Evolutionary conservation across 2,329 filamentous ascomycete genomes (phyloP).

Genomic region (Tympanopsis confertula): DNA sequence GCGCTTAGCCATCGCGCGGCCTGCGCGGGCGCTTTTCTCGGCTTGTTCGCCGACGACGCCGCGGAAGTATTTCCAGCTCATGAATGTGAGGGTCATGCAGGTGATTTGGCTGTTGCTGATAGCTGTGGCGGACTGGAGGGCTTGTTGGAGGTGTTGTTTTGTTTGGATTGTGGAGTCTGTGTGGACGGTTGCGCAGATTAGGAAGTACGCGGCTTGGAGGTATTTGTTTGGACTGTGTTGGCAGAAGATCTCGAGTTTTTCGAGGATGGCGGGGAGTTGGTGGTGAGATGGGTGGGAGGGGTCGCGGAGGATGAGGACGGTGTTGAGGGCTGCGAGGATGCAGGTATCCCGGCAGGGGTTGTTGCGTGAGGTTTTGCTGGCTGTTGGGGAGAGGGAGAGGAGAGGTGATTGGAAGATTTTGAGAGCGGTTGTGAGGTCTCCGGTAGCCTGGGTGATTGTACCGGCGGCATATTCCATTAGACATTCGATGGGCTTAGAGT

Average conservation of each 20-base stretch:
- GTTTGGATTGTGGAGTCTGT: slow-evolving; percentile 41
- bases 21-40: slow-evolving; percentile 34
- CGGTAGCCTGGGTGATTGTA: slow-evolving; percentile 43
- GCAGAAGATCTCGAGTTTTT: slow-evolving; percentile 35
- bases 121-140: slow-evolving; percentile 38
- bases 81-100: slow-evolving; percentile 46
- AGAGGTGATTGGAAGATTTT: slow-evolving; percentile 31
- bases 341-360: slow-evolving; percentile 18
- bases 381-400: slow-evolving; percentile 25
- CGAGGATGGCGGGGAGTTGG: slow-evolving; percentile 26
- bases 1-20: slow-evolving; percentile 29
- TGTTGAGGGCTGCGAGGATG: slow-evolving; percentile 33
- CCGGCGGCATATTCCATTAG: slow-evolving; percentile 39
- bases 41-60: slow-evolving; percentile 44
- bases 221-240: slow-evolving; percentile 37
- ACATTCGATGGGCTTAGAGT: slow-evolving; percentile 23
- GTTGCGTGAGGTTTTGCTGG: slow-evolving; percentile 1
- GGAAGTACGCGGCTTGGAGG: slow-evolving; percentile 41
- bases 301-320: slow-evolving; percentile 28
- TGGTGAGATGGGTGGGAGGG: slow-evolving; percentile 15
- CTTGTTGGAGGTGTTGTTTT: slow-evolving; percentile 44
- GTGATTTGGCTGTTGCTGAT: slow-evolving; percentile 47
- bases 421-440: slow-evolving; percentile 36
- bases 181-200: slow-evolving; percentile 39
- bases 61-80: slow-evolving; percentile 50